phyloP scores from a whole-genome alignment of 2,329 filamentous ascomycete species.

The Stachybotrys echinatus region DNA sequence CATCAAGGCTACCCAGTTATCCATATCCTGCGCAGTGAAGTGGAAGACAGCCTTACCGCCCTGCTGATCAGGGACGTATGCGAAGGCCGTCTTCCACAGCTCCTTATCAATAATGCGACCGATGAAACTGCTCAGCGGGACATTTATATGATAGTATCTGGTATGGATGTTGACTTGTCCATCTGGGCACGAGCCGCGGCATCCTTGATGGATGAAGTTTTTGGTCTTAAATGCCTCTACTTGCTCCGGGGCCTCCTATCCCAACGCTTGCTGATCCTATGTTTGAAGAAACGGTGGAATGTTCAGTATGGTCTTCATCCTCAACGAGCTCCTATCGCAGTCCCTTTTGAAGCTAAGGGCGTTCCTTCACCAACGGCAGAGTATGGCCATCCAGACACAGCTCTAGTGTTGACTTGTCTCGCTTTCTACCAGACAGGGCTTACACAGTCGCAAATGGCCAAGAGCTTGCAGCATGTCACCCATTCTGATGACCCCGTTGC shows the following conservation, averaged over 20 bases:
- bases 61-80: slow-evolving; percentile 36
- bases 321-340: slow-evolving; percentile 52
- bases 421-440: slow-evolving; percentile 62
- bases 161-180: background rate
- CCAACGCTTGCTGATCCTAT: slow-evolving; percentile 51
- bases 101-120: slow-evolving; percentile 4
- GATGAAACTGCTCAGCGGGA: background rate
- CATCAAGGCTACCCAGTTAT: slow-evolving; percentile 46
- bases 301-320: slow-evolving; percentile 59
- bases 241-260: slow-evolving; percentile 59
- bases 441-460: slow-evolving; percentile 38
- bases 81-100: slow-evolving; percentile 14
- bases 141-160: background rate
- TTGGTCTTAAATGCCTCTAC: slow-evolving; percentile 28
- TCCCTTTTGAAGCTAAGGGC: slow-evolving; percentile 64
- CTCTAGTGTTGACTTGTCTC: slow-evolving; percentile 59
- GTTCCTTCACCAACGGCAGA: slow-evolving; percentile 57
- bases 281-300: slow-evolving; percentile 59
- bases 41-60: slow-evolving; percentile 36
- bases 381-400: slow-evolving; percentile 63
- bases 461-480: slow-evolving; percentile 43
- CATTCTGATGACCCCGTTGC: slow-evolving; percentile 51
- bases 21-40: slow-evolving; percentile 45
- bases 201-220: slow-evolving; percentile 29
- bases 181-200: background rate